Conservation (phyloP, 1,139 yeast genomes). For the Eremothecium sinecaudum region DNA sequence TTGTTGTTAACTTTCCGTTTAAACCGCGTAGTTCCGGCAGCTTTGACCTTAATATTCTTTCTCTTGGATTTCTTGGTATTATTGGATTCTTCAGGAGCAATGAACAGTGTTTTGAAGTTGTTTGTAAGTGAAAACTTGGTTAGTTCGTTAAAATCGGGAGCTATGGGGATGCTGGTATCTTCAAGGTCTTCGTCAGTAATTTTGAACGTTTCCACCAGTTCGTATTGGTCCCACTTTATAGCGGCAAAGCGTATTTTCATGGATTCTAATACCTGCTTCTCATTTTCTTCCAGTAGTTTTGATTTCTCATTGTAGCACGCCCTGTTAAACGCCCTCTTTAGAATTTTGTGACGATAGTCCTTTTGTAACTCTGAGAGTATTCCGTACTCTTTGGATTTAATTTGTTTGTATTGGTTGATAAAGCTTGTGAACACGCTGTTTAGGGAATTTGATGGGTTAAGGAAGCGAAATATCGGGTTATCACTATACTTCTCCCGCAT, state of each 20-base stretch:
- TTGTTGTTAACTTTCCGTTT: constrained; percentile 24
- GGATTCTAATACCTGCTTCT: constrained; percentile 31
- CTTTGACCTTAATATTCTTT: constrained; percentile 38
- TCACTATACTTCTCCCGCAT: constrained; percentile 35
- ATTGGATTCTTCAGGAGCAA: background rate
- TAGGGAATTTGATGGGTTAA: constrained; percentile 53
- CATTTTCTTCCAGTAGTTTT: constrained; percentile 30
- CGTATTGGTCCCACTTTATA: constrained; percentile 83
- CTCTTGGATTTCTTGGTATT: constrained; percentile 6
- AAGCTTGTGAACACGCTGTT: constrained; percentile 43
- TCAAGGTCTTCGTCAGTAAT: constrained; percentile 55
- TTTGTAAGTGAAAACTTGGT: constrained; percentile 12
- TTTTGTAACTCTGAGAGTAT: constrained; percentile 20
- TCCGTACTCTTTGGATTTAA: constrained; percentile 14
- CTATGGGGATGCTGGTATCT: constrained; percentile 48
- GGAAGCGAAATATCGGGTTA: constrained; percentile 59
- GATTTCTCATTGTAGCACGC: constrained; percentile 47
- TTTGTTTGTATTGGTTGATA: constrained; percentile 46
- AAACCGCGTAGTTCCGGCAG: constrained; percentile 61
- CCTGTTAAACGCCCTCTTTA: constrained; percentile 44
- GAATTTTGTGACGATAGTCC: constrained; percentile 30
- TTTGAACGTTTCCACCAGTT: constrained; percentile 57
- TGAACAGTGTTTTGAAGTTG: constrained; percentile 3
- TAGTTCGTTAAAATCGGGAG: constrained; percentile 52
- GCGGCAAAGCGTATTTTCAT: constrained; percentile 54